Conservation (phyloP, 2,329 filamentous ascomycete species). For the Onygenales sp. region DNA sequence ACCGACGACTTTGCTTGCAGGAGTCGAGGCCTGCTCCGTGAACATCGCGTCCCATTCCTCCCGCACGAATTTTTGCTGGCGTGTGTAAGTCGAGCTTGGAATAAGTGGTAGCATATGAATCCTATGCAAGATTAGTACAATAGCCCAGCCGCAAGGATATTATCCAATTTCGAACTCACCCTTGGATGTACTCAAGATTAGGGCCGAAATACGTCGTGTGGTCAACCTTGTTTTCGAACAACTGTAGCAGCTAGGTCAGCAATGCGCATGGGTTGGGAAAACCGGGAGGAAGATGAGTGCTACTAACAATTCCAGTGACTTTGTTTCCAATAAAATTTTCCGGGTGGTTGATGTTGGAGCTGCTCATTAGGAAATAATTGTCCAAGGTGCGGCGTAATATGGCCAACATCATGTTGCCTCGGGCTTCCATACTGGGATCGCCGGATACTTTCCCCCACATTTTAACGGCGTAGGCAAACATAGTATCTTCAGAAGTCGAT, state of each 20-base stretch:
- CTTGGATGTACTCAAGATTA: conserved; percentile 61
- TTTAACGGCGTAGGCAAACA: conserved; percentile 79
- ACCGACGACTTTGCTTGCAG: conserved; percentile 46
- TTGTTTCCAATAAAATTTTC: conserved; percentile 72
- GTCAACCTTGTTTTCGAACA: conserved; percentile 94
- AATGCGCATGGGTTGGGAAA: background rate
- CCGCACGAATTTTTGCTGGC: conserved; percentile 59
- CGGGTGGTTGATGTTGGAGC: conserved; percentile 62
- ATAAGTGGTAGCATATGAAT: conserved; percentile 78
- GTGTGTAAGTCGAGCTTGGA: conserved; percentile 57
- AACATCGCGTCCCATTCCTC: conserved; percentile 83
- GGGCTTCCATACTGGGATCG: conserved; percentile 69
- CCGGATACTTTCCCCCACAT: conserved; percentile 80
- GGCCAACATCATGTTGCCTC: conserved; percentile 76
- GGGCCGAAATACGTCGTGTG: conserved; percentile 83
- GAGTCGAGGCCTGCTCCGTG: conserved; percentile 53
- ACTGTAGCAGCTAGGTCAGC: conserved; percentile 16
- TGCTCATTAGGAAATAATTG: conserved; percentile 72
- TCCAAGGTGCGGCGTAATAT: conserved; percentile 64
- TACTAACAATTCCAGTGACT: conserved; percentile 46
- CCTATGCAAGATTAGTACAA: conserved; percentile 37
- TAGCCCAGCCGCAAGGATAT: background rate
- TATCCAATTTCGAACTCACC: conserved; percentile 23
- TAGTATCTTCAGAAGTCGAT: conserved; percentile 80
- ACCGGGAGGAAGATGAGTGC: background rate